These are phyloP conservation scores for Dorcoceras hygrometricum DNA, from an alignment of 257 asterid species.

Conservation along the genomic window DNA sequence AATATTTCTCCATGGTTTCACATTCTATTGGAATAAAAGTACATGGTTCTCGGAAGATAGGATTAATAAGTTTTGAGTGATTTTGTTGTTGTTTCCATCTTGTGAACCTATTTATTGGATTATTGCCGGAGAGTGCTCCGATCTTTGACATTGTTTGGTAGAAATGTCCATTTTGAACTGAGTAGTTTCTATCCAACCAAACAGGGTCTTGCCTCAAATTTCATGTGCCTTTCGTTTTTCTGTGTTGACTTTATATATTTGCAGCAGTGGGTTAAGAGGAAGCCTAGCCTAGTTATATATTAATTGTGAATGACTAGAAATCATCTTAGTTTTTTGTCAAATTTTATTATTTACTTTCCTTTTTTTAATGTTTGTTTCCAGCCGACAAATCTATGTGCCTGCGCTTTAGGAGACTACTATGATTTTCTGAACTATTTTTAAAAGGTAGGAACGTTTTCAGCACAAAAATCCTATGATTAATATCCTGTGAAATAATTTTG, in stretches of 20 bases:
- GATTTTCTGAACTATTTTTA: conserved; percentile 11
- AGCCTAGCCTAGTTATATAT: conserved; percentile 4
- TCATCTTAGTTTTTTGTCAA: conserved; percentile 8
- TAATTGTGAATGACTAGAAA: neutral
- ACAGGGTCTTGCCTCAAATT: conserved; percentile 20
- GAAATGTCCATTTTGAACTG: neutral
- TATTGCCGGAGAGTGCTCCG: too few relatives aligned
- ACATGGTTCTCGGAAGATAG: neutral
- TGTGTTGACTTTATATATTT: conserved; percentile 16
- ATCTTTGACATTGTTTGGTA: conserved; percentile 22
- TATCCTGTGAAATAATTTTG: neutral
- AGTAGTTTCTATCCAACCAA: conserved; percentile 21
- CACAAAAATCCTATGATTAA: neutral
- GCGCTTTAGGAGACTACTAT: conserved; percentile 14
- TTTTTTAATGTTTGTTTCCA: conserved; percentile 23
- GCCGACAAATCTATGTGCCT: conserved; percentile 20
- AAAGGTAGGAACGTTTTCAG: neutral
- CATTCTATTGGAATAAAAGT: neutral
- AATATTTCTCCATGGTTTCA: neutral
- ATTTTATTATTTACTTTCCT: neutral
- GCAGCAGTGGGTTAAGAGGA: conserved; percentile 15
- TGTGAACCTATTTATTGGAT: too few relatives aligned
- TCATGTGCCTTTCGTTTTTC: conserved; percentile 20
- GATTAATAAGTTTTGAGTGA: neutral
- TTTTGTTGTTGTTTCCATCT: conserved; percentile 15